phyloP scores from a whole-genome alignment of 495 filamentous ascomycete genomes.

The Penicillium simplicissimum region DNA sequence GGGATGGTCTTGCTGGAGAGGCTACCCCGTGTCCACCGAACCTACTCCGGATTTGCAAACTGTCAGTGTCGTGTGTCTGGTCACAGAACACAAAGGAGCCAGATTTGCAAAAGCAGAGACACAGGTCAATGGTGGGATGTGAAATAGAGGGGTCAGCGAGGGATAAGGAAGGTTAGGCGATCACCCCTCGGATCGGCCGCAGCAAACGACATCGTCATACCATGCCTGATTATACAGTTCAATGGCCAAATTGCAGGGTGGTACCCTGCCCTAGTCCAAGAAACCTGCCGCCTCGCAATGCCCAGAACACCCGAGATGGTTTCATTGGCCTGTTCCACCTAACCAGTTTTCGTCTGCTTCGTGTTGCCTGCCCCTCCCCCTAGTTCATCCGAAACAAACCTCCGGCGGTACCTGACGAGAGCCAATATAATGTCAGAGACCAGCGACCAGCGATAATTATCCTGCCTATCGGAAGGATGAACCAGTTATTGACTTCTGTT shows the following conservation, averaged over 20 bases:
- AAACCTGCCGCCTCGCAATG: background rate
- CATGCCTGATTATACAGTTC: background rate
- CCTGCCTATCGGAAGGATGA: slow-evolving; percentile 2
- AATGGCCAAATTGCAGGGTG: background rate
- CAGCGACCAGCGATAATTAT: background rate
- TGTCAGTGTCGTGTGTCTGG: slow-evolving; percentile 16
- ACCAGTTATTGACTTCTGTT: background rate
- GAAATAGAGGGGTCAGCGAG: background rate
- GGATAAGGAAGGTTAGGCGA: background rate
- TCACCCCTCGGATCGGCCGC: background rate
- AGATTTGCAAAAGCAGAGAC: background rate
- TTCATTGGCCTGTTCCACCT: slow-evolving; percentile 4
- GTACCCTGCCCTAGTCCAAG: background rate
- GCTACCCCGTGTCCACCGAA: slow-evolving; percentile 9
- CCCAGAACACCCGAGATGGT: slow-evolving; percentile 1
- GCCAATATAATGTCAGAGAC: background rate
- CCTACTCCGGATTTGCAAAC: slow-evolving; percentile 16
- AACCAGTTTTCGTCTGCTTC: slow-evolving; percentile 7
- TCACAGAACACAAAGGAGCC: slow-evolving; percentile 1
- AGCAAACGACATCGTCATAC: background rate
- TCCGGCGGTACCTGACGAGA: slow-evolving; percentile 1
- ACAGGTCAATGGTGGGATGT: background rate
- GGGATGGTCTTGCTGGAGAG: background rate
- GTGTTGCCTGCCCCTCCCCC: background rate
- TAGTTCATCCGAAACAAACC: background rate